Base-by-base conservation (phyloP, 2,329 filamentous ascomycete genomes). In the Neofusicoccum sp. region DNA sequence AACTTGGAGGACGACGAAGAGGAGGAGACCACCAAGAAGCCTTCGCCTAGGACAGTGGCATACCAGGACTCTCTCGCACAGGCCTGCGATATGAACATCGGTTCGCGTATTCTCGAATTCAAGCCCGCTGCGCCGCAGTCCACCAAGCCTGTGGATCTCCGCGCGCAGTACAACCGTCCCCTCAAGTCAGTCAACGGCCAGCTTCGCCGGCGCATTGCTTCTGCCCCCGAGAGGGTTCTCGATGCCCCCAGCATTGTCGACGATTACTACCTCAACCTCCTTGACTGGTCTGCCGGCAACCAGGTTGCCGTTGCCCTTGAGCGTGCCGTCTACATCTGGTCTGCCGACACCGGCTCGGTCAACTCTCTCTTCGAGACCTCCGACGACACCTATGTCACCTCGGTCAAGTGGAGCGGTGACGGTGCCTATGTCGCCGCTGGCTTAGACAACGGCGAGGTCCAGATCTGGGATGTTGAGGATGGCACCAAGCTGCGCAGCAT, bases 391-490 rank as follows among this genome's bases (percentile, higher is more conserved):
- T 98, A 99, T 74, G 87, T 99, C 71, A 96, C 93, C 80, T 97
- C 93, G 67, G 93, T 99, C 71, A 98, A 98, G 81, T 99, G 95
- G 95, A 97, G 93, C 64, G 91, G 90, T 54, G 95, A 99, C 71
- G 95, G 95, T 63, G 93, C 93, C 33, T 98, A 99, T 73, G 93
- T 99, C 66, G 89, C 93, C 65, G 93, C 98, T 67, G 95, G 95
- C 63, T 89, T 99, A 54, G 93, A 93, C 63, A 91, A 91, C 38
- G 95, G 95, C 63, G 95, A 99, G 76, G 91, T 99, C 38, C 95
- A 99, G 80, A 99, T 99, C 79, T 99, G 95, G 93, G 95, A 98
- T 70, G 93, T 97, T 30, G 90, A 96, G 69, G 95, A 99, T 76
- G 87, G 89, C 64, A 89, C 87, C 72, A 98, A 98, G 84, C 89